Evolutionary conservation across 169 alveolate genomes (phyloP).

Genomic region (Plasmodium knowlesi): DNA sequence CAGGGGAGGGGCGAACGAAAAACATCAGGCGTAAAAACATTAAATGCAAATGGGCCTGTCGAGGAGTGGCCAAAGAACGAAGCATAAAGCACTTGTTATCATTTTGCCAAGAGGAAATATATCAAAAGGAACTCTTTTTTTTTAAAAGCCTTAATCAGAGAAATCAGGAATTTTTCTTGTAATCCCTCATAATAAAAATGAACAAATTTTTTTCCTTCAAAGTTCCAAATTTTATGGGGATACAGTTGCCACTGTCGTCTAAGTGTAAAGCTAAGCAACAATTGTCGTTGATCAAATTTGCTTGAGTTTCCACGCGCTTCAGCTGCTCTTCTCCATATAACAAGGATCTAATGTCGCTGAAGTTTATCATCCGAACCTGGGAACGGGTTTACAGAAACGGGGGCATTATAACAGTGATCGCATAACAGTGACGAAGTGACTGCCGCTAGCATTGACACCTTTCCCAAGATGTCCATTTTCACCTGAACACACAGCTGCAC

Average conservation of each 20-base stretch:
- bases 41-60: conserved; percentile 2
- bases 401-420: not conserved
- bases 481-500: too few relatives aligned
- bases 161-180: conserved; percentile 72
- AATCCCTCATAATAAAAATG: conserved; percentile 81
- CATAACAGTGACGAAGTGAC: not conserved
- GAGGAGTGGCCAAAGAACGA: not conserved
- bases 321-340: conserved; percentile 88
- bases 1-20: not conserved
- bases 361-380: conserved; percentile 84
- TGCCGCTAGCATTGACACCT: not conserved
- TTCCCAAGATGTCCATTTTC: not conserved
- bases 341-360: conserved; percentile 81
- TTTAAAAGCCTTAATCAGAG: conserved; percentile 25
- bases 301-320: conserved; percentile 88
- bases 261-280: conserved; percentile 89
- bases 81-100: conserved; percentile 4
- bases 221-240: conserved; percentile 86
- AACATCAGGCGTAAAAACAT: not conserved
- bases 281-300: conserved; percentile 81
- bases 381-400: not conserved
- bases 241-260: conserved; percentile 89
- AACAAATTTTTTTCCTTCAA: conserved; percentile 86
- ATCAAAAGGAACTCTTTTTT: conserved; percentile 32
- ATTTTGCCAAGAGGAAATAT: conserved; percentile 14